Percentiles rank a stretch among this genome's conserved stretches.
These are phyloP conservation scores for Parathielavia hyrcaniae DNA, from an alignment of 495 filamentous ascomycete species.

Conservation along the genomic window DNA sequence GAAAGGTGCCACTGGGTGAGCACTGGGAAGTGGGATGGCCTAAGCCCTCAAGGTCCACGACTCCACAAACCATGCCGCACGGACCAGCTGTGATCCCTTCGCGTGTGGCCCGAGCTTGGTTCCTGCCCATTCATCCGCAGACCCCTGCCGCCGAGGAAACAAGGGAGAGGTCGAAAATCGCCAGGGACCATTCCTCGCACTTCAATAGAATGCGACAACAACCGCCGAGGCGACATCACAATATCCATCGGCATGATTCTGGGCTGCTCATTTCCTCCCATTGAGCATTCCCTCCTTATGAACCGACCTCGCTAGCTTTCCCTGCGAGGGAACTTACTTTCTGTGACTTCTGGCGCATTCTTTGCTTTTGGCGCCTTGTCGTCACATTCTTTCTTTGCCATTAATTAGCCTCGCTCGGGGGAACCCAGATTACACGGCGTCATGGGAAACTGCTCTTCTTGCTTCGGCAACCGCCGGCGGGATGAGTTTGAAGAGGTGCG, in stretches of 20 bases:
- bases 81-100: too few species aligned
- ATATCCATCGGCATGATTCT: not conserved
- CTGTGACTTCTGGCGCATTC: not conserved
- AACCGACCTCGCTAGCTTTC: conserved; percentile 27
- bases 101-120: too few species aligned
- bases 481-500: conserved; percentile 41
- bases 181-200: not conserved
- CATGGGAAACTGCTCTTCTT: conserved; percentile 46
- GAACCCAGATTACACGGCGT: conserved; percentile 8
- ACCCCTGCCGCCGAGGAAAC: too few species aligned
- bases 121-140: too few species aligned
- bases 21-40: too few species aligned
- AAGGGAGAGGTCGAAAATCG: too few species aligned
- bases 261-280: not conserved
- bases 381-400: conserved; percentile 15
- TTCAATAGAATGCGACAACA: not conserved
- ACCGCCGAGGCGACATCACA: not conserved
- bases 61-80: too few species aligned
- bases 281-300: conserved; percentile 30
- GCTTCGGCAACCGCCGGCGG: conserved; percentile 38
- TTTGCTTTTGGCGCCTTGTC: conserved; percentile 1
- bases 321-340: conserved; percentile 16
- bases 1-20: too few species aligned
- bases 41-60: too few species aligned
- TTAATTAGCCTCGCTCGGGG: not conserved